Base-by-base conservation (phyloP, 768 basidiomycete species). In the Dictyophora rubrovolvata region DNA sequence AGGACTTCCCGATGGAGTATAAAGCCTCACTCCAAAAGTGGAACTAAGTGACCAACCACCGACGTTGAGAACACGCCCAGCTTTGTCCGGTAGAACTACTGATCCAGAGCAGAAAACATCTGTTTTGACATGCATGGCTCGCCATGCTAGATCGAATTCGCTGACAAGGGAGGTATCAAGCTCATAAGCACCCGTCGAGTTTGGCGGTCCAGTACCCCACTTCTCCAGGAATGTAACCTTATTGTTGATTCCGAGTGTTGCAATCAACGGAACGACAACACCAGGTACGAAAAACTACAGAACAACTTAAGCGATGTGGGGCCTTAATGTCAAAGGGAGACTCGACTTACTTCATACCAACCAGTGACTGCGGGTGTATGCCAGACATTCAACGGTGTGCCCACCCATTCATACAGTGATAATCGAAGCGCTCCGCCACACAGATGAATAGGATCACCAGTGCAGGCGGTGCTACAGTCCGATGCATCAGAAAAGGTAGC, bases 171-270 rank as follows among this genome's bases (percentile, higher is more conserved):
- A 82, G 46, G 83, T 68, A 65, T 89, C 88, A 22, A 91, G 73
- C 63, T 91, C 89, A 62, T 88, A 89, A 0, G 86, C 87, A 9
- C 87, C 88, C 16, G 89, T 88, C 4, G 84, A 77, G 68, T 88
- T 88, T 2, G 66, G 60, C 58, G 74, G 82, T 36, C 80, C 79
- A 22, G 87, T 88, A 9, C 86, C 85, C 2, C 56, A 71, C 68
- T 90, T 91, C 69, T 91, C 88, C 7, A 91, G 73, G 72, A 90
- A 87, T 1, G 83, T 79, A 52, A 90, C 83, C 66, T 90, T 91
- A 74, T 86, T 83, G 73, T 90, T 90, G 69, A 86, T 75, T 1
- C 88, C 87, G 34, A 91, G 72, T 0, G 88, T 89, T 2, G 85
- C 82, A 37, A 89, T 79, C 59, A 89, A 73, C 2, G 87, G 87